A percentile compares a stretch with the other conserved stretches of the same genome.
Evolutionary conservation across 148 eudicot species (phyloP).

Genomic region (Silene conica): DNA sequence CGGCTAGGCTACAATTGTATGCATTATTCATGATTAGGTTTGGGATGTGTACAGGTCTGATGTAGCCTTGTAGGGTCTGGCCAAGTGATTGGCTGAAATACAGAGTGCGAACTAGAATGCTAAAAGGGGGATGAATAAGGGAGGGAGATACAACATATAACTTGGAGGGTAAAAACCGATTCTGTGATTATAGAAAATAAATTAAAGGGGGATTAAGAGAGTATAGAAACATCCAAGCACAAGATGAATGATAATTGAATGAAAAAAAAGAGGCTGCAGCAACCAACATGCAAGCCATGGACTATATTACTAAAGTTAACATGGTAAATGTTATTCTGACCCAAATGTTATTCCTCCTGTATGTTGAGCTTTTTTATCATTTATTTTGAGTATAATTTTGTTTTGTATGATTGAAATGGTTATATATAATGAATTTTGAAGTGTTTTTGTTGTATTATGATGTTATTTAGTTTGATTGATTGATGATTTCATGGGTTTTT

Average conservation of each 20-base stretch:
- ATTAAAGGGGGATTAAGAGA: background rate
- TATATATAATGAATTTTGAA: background rate
- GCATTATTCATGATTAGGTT: no score
- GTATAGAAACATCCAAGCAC: background rate
- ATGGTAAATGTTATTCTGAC: constrained; percentile 2
- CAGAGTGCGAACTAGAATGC: no score
- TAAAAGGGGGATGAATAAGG: no score
- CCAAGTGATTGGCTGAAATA: no score
- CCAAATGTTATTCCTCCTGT: background rate
- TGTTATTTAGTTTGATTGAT: background rate
- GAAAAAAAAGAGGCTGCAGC: constrained; percentile 3
- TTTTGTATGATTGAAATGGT: background rate
- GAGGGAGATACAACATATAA: no score
- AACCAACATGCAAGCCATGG: constrained; percentile 9
- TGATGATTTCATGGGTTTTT: background rate
- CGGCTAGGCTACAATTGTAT: no score
- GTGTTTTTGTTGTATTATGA: background rate
- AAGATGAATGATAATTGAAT: constrained; percentile 3
- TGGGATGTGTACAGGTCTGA: no score
- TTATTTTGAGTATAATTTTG: no score
- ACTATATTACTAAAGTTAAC: constrained; percentile 4
- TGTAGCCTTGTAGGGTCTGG: no score
- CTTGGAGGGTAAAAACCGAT: background rate
- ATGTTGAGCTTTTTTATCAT: background rate
- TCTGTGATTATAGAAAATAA: no score